phyloP scores from a whole-genome alignment of 2,329 filamentous ascomycete species.

The Colletotrichum sp. region DNA sequence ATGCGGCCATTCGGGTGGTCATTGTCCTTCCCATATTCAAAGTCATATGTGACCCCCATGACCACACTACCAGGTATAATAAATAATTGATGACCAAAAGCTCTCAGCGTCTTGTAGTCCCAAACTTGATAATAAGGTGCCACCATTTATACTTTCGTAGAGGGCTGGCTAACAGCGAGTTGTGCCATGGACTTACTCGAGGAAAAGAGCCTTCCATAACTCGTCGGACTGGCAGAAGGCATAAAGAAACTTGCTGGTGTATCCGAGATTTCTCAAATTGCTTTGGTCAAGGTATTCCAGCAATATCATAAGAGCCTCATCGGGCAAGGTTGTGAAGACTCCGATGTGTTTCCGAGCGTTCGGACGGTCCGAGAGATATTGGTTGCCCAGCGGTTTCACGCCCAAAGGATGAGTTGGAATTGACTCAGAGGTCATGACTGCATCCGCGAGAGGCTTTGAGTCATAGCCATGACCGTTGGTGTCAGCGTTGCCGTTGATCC shows the following conservation, averaged over 20 bases:
- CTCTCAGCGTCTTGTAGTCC: not conserved
- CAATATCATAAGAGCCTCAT: conserved; percentile 78
- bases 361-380: conserved; percentile 66
- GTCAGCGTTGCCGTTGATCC: not conserved
- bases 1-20: not conserved
- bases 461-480: conserved; percentile 11
- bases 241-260: conserved; percentile 84
- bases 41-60: not conserved
- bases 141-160: not conserved
- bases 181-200: conserved; percentile 71
- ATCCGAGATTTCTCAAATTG: conserved; percentile 69
- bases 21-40: not conserved
- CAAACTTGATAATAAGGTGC: not conserved
- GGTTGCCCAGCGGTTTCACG: conserved; percentile 87
- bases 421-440: conserved; percentile 37
- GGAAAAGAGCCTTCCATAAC: conserved; percentile 84
- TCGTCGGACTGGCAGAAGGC: conserved; percentile 86
- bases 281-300: conserved; percentile 75
- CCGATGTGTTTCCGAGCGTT: conserved; percentile 74
- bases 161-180: not conserved
- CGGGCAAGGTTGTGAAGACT: conserved; percentile 70
- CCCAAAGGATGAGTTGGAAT: conserved; percentile 82
- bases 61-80: not conserved
- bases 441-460: conserved; percentile 6
- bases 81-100: not conserved